Conservation (phyloP, 2,329 filamentous ascomycete species). For the Chrysoporthe deuterocubensis region DNA sequence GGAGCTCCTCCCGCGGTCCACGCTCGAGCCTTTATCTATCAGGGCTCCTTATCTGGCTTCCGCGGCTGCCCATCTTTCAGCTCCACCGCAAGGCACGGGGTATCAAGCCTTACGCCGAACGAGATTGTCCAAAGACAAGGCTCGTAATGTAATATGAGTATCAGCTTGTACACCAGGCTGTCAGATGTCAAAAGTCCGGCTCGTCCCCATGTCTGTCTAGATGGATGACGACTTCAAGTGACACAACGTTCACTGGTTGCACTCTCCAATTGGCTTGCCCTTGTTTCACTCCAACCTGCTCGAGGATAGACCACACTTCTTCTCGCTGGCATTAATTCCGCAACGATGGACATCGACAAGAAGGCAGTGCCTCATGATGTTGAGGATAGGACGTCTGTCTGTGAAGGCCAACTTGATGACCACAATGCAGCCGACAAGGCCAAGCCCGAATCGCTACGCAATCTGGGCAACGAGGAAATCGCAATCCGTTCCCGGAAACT, state of each 20-base stretch:
- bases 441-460: slow-evolving; percentile 24
- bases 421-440: slow-evolving; percentile 3
- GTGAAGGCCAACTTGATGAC: slow-evolving; percentile 26
- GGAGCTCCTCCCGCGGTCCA: slow-evolving; percentile 1
- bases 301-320: not conserved
- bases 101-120: not conserved
- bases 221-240: not conserved
- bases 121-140: slow-evolving; percentile 3
- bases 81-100: not conserved
- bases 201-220: not conserved
- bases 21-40: not conserved
- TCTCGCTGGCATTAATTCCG: not conserved
- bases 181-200: not conserved
- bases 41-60: not conserved
- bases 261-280: not conserved
- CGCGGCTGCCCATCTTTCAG: not conserved
- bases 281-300: not conserved
- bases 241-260: not conserved
- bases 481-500: slow-evolving; percentile 26
- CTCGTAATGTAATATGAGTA: not conserved
- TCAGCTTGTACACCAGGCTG: not conserved
- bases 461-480: slow-evolving; percentile 19
- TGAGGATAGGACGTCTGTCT: slow-evolving; percentile 23
- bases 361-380: slow-evolving; percentile 14
- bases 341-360: slow-evolving; percentile 24